Base-by-base conservation (phyloP, 78 protist genomes). In the Neovahlkampfia damariscottae region DNA sequence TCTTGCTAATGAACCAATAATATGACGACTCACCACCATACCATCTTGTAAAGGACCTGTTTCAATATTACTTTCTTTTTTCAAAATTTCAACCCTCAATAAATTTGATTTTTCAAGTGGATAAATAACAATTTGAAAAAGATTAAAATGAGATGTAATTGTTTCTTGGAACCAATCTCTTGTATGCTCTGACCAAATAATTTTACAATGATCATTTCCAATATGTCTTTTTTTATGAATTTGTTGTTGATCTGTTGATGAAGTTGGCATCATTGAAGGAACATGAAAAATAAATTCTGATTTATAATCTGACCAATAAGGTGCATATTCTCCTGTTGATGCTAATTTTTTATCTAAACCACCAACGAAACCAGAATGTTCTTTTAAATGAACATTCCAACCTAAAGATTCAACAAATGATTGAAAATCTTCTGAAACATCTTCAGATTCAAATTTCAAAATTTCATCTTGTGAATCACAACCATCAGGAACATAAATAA, bases 171-270 rank as follows among this genome's bases (percentile, higher is more conserved):
- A 2, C 39, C 81, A 84, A 28, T 68, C 79, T 32, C 3, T 38
- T 8, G n/a, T 8, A 71, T 84, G 41, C 2, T 84, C 89, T 41
- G 40, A 38, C 72, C 79, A 83, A 2, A 84, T 30, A 29, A 84
- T 81, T 31, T 84, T 75, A 36, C 79, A 82, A 6, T 67, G 78
- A 38, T 84, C 88, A 38, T 84, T 84, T 5, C 88, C 88, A 41
- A 84, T 78, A 32, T 84, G 88, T 3, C 84, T 41, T 58, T 84
- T 84, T 69, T 82, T 80, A 41, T 81, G 83, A 74, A 74, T 84
- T 10, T 83, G 85, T 50, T 82, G 85, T 5, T 8, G 19, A 40
- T 81, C 85, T 4, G 36, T 50, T 10, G 8, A 73, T 62, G 62
- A 39, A 27, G 79, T 28, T 27, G 84, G 88, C 88, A 81, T 82